Evolutionary conservation across 2,329 filamentous ascomycete genomes (phyloP).

Genomic region (Stenocarpella maydis): DNA sequence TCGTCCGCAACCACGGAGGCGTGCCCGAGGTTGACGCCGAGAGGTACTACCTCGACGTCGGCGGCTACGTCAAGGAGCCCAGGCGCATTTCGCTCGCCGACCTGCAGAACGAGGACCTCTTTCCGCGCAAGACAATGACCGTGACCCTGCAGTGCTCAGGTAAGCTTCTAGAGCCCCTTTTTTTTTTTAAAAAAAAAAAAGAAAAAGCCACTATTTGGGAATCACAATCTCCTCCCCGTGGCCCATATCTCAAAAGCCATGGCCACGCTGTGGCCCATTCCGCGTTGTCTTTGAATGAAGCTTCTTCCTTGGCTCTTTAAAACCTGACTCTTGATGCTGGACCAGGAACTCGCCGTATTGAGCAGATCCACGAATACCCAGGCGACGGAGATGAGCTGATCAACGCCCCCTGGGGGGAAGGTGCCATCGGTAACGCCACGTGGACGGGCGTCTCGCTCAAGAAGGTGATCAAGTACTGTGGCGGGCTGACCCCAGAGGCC

Average conservation of each 20-base stretch:
- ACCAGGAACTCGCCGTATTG: constrained; percentile 74
- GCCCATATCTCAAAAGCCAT: no score
- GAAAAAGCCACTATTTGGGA: no score
- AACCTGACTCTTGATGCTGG: no score
- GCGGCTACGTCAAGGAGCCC: constrained; percentile 66
- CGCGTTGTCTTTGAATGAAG: no score
- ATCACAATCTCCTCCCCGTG: no score
- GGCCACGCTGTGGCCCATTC: no score
- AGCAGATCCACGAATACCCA: constrained; percentile 71
- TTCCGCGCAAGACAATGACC: constrained; percentile 65
- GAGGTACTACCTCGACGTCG: constrained; percentile 58
- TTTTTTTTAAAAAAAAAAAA: no score
- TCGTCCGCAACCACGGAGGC: constrained; percentile 76
- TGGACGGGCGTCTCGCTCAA: constrained; percentile 73
- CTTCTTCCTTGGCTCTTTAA: no score
- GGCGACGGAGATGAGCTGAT: constrained; percentile 72
- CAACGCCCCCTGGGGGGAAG: constrained; percentile 67
- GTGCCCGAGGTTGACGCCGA: constrained; percentile 71
- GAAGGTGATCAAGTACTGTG: constrained; percentile 75
- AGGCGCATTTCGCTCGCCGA: constrained; percentile 65
- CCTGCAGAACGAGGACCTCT: constrained; percentile 65
- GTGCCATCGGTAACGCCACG: constrained; percentile 71
- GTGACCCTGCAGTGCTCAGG: constrained; percentile 73
- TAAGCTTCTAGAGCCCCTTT: no score
- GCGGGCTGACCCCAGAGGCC: constrained; percentile 57